phyloP scores from a whole-genome alignment of 2,329 filamentous ascomycete genomes.

The Rhynchosporium graminicola region DNA sequence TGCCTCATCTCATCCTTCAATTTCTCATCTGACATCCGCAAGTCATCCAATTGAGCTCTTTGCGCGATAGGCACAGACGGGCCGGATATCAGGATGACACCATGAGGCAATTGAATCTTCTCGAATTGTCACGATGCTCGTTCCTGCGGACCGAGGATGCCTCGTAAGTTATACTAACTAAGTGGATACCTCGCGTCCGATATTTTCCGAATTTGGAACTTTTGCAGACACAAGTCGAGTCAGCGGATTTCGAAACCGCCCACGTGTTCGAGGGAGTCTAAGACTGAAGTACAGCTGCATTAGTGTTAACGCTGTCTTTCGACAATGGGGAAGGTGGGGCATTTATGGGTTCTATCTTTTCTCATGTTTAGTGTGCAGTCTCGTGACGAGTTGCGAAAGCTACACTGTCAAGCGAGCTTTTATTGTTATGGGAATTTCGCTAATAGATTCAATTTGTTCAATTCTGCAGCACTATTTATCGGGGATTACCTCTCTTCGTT shows the following conservation, averaged over 20 bases:
- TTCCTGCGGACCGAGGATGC: not conserved
- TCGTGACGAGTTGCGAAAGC: not conserved
- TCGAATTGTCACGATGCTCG: not conserved
- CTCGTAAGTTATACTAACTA: not conserved
- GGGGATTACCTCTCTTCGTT: too few species aligned
- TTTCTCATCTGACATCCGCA: slow-evolving; percentile 1
- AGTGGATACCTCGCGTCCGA: slow-evolving; percentile 5
- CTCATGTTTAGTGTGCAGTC: not conserved
- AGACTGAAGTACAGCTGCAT: not conserved
- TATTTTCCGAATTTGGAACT: not conserved
- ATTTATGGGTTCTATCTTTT: not conserved
- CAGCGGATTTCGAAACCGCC: not conserved
- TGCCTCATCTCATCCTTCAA: slow-evolving; percentile 9
- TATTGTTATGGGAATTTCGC: too few species aligned
- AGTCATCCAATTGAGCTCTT: not conserved
- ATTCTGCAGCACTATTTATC: too few species aligned
- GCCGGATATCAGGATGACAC: not conserved
- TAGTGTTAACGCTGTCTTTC: not conserved
- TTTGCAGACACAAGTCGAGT: slow-evolving; percentile 5
- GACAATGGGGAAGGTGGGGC: not conserved
- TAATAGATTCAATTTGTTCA: too few species aligned
- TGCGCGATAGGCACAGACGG: slow-evolving; percentile 2
- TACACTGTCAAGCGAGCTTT: not conserved
- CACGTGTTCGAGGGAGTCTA: slow-evolving; percentile 6
- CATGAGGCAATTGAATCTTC: slow-evolving; percentile 6